phyloP scores from a whole-genome alignment of 495 filamentous ascomycete species.

The Chaetomium cochliodes region DNA sequence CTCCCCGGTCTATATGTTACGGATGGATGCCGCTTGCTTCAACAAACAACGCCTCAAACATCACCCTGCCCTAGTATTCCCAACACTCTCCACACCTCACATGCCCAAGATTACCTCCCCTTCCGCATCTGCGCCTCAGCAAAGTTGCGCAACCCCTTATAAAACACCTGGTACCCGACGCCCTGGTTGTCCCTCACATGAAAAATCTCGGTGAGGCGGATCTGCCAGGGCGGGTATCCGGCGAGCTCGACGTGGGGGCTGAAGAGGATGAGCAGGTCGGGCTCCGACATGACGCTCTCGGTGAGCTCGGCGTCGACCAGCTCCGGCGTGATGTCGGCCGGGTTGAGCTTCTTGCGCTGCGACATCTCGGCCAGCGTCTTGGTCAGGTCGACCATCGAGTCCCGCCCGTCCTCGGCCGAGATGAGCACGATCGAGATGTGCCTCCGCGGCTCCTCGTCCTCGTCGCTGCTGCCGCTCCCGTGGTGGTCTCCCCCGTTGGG shows the following conservation, averaged over 20 bases:
- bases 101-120: slow-evolving; percentile 59
- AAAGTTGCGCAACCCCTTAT: slow-evolving; percentile 77
- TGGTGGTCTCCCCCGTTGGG: slow-evolving; percentile 14
- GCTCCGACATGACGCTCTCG: slow-evolving; percentile 71
- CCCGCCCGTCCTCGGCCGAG: slow-evolving; percentile 82
- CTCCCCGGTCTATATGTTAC: not conserved
- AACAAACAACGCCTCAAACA: not conserved
- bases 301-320: slow-evolving; percentile 85
- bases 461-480: slow-evolving; percentile 19
- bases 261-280: slow-evolving; percentile 86
- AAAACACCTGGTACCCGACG: slow-evolving; percentile 92
- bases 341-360: slow-evolving; percentile 76
- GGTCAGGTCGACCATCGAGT: slow-evolving; percentile 91
- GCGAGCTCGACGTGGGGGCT: slow-evolving; percentile 74
- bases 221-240: slow-evolving; percentile 95
- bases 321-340: slow-evolving; percentile 76
- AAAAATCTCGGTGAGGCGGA: slow-evolving; percentile 92
- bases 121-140: slow-evolving; percentile 86
- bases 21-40: slow-evolving; percentile 2
- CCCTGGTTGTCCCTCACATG: slow-evolving; percentile 66
- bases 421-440: slow-evolving; percentile 81
- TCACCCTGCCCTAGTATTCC: not conserved
- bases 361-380: slow-evolving; percentile 94
- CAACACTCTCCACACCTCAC: not conserved
- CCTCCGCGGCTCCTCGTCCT: slow-evolving; percentile 23